Evolutionary conservation across 1,284 basidiomycete genomes (phyloP).

Genomic region (Cronartium ribicola): DNA sequence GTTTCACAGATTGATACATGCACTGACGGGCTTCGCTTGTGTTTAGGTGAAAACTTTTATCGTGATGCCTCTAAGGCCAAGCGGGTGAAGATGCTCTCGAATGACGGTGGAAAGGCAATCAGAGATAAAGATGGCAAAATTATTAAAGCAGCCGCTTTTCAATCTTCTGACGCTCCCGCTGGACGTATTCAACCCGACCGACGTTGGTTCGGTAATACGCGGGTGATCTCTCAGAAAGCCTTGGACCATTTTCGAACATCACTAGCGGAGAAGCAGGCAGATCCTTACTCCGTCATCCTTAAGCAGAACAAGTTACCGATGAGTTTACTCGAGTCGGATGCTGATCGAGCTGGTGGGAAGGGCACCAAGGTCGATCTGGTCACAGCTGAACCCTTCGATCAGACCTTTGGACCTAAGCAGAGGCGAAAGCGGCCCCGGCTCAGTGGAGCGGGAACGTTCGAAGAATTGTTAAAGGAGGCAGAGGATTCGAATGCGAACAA

Average conservation of each 20-base stretch:
- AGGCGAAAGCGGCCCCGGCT: slow-evolving; percentile 82
- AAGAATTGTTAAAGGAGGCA: slow-evolving; percentile 65
- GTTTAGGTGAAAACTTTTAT: slow-evolving; percentile 42
- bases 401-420: slow-evolving; percentile 89
- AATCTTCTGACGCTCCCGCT: slow-evolving; percentile 79
- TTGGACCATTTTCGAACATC: slow-evolving; percentile 90
- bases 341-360: slow-evolving; percentile 66
- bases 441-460: slow-evolving; percentile 71
- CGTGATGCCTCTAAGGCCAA: slow-evolving; percentile 55
- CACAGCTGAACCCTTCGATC: slow-evolving; percentile 83
- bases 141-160: slow-evolving; percentile 83
- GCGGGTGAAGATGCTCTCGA: slow-evolving; percentile 73
- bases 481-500: slow-evolving; percentile 38
- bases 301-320: slow-evolving; percentile 90
- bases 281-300: slow-evolving; percentile 88
- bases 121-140: slow-evolving; percentile 85
- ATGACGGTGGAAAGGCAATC: slow-evolving; percentile 76
- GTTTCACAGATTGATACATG: not conserved
- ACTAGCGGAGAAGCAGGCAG: slow-evolving; percentile 72
- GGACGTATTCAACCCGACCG: slow-evolving; percentile 88
- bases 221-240: slow-evolving; percentile 93
- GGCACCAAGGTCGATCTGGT: slow-evolving; percentile 66
- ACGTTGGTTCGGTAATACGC: slow-evolving; percentile 94
- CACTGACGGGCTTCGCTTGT: slow-evolving; percentile 4
- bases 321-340: slow-evolving; percentile 81